Conservation (phyloP, 2,329 filamentous ascomycete species). For the Daldinia sp. region DNA sequence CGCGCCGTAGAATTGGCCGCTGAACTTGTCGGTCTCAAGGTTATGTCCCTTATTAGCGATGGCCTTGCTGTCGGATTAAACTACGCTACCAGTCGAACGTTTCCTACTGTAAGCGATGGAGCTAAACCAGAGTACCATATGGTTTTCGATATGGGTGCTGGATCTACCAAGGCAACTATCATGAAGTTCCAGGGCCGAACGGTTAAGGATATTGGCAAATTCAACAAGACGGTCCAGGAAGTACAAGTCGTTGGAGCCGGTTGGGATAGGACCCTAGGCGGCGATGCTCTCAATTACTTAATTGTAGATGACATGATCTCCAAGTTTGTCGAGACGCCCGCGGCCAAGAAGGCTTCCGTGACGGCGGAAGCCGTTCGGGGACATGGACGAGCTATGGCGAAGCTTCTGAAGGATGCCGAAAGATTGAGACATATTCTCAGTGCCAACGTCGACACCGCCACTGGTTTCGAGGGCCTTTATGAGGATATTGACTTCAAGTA, state of each 20-base stretch:
- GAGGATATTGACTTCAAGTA: constrained; percentile 95
- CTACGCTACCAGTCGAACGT: constrained; percentile 91
- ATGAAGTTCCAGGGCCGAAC: constrained; percentile 88
- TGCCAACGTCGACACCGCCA: constrained; percentile 85
- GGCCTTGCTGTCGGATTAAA: constrained; percentile 93
- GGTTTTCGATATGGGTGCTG: constrained; percentile 98
- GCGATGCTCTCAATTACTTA: constrained; percentile 87
- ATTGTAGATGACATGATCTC: constrained; percentile 90
- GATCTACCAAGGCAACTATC: constrained; percentile 90
- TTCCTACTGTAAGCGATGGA: constrained; percentile 84
- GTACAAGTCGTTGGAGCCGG: constrained; percentile 88
- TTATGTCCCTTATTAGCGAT: constrained; percentile 87
- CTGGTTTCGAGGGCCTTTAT: constrained; percentile 88
- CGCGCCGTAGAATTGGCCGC: constrained; percentile 86
- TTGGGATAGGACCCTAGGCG: constrained; percentile 91
- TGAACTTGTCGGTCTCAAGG: constrained; percentile 86
- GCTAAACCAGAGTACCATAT: constrained; percentile 91
- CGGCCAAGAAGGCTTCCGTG: constrained; percentile 73
- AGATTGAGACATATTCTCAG: constrained; percentile 89
- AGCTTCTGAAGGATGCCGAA: constrained; percentile 93
- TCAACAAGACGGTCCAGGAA: constrained; percentile 97
- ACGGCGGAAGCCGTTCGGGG: constrained; percentile 72
- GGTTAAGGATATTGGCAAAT: constrained; percentile 91
- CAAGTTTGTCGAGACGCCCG: constrained; percentile 78
- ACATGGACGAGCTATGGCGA: constrained; percentile 87